Base-by-base conservation (phyloP, 2,329 filamentous ascomycete genomes). In the Pleoardoris graminearum region DNA sequence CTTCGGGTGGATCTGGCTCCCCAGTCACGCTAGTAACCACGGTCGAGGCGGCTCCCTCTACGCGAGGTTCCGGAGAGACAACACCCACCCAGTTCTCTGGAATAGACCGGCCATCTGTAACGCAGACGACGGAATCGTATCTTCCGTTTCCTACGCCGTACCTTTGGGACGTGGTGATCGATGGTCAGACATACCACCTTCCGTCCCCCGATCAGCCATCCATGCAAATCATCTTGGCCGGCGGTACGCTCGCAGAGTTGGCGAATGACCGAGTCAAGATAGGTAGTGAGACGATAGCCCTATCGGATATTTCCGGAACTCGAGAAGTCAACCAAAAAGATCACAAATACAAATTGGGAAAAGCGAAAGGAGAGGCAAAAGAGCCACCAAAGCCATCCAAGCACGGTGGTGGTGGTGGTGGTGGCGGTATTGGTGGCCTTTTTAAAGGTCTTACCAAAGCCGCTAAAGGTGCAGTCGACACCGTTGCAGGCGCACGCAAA, bases 121-220 rank as follows among this genome's bases (percentile, higher is more conserved):
- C 33, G 16, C 41, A 33, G 12, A 25, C 7, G 17, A n/a, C 17
- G 30, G 10, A 12, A 22, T 22, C 33, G 16, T n/a, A 1, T 14
- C 3, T 12, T 7, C 10, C 39, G 4, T 43, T 55, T 25, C 57
- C 57, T 14, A 1, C 41, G 7, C 10, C 42, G 2, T 53, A 30
- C 21, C 22, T 54, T 7, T 17, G 57, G 37, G 59, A 60, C 44
- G 51, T 43, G 2, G 17, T 55, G 11, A 58, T 62, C n/a, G 57
- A 51, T 12, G 51, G 48, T 8, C 27, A 50, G 10, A 17, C 30
- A 3, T 62, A 60, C 35, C 49, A 54, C 27, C 57, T 62, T 16
- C 57, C 59, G 16, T 47, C 48, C 1, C 30, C 53, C 4, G 45
- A 44, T 35, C 42, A 60, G 38, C 51, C 44, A 3, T 37, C 59